These are phyloP conservation scores for Aspergillus sclerotiicarbonarius DNA, from an alignment of 495 filamentous ascomycete species.

Conservation along the genomic window DNA sequence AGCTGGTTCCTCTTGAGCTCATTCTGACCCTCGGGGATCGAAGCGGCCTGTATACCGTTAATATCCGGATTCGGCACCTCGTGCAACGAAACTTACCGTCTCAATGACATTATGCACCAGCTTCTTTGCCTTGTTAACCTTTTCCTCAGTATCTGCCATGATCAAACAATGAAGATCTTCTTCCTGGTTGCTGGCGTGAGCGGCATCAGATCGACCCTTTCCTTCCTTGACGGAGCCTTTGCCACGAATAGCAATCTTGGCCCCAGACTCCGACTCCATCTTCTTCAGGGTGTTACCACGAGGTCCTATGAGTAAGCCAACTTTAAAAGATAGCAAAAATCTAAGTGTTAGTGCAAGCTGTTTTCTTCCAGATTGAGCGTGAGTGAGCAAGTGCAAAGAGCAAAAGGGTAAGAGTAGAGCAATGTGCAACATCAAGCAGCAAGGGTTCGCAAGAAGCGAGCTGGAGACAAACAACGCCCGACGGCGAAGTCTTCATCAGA, in stretches of 20 bases:
- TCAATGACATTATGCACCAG: constrained; percentile 97
- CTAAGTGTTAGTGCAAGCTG: constrained; percentile 76
- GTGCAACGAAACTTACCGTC: constrained; percentile 64
- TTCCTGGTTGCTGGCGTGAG: constrained; percentile 99
- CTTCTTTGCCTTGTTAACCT: constrained; percentile 97
- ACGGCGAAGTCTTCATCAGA: constrained; percentile 33
- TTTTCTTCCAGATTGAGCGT: constrained; percentile 40
- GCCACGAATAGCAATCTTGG: constrained; percentile 98
- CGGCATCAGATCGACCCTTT: constrained; percentile 96
- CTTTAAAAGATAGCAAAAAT: constrained; percentile 80
- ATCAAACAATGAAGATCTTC: constrained; percentile 98
- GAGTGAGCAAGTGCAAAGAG: constrained; percentile 15
- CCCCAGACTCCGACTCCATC: constrained; percentile 95
- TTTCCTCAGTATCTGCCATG: constrained; percentile 98
- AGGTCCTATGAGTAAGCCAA: constrained; percentile 99
- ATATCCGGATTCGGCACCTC: not conserved
- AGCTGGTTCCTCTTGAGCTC: constrained; percentile 98
- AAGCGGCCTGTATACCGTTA: constrained; percentile 72
- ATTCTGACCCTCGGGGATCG: constrained; percentile 96
- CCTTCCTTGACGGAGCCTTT: constrained; percentile 99
- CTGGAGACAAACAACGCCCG: constrained; percentile 41
- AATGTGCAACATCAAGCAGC: constrained; percentile 40
- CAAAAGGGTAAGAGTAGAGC: not conserved
- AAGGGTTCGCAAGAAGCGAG: constrained; percentile 60
- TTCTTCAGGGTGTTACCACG: constrained; percentile 99